Base-by-base conservation (phyloP, 352 stramenopile species). In the Phytophthora agathidicida region DNA sequence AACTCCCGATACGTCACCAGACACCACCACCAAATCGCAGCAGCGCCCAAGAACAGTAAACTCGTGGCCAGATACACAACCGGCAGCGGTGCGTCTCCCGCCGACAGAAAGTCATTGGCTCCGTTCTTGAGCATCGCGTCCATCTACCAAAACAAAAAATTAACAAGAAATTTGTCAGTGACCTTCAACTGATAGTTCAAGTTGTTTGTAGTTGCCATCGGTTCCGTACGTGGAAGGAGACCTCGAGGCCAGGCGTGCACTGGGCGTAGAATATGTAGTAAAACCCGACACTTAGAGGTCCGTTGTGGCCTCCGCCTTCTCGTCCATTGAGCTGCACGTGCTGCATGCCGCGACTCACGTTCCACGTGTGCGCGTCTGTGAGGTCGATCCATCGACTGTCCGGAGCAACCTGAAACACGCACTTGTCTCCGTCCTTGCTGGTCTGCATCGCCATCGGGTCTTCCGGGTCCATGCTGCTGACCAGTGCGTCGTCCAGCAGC, bases 251-350 rank as follows among this genome's bases (percentile, higher is more conserved):
- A 22, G 63, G 63, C 0, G 69, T 82, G 66, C 91, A 97, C 11
- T 92, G 82, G 14, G 75, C 87, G 61, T 89, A 97, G 37, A 96
- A 88, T 16, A 97, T 52, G 47, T 95, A 94, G 72, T 97, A 97
- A 41, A 97, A 91, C 3, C 91, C 90, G 3, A 72, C 57, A 1
- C 17, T 38, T 1, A 81, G 51, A 20, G 76, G 52, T 50, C 52
- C 45, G 16, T 68, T 65, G 33, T 65, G 38, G 16, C 8, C 45
- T 11, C 44, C 8, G 35, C 51, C 14, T 53, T 65, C 32, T 46
- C 54, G 7, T 54, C 52, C 13, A 19, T 63, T 22, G 11, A 61
- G 45, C 5, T 45, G 27, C 10, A 65, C 68, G 11, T 60, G 37
- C 0, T 46, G 49, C 3, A 87, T 60, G 5, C 60, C 68, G 8